Conservation (phyloP, 768 basidiomycete genomes). For the Russula sp. region DNA sequence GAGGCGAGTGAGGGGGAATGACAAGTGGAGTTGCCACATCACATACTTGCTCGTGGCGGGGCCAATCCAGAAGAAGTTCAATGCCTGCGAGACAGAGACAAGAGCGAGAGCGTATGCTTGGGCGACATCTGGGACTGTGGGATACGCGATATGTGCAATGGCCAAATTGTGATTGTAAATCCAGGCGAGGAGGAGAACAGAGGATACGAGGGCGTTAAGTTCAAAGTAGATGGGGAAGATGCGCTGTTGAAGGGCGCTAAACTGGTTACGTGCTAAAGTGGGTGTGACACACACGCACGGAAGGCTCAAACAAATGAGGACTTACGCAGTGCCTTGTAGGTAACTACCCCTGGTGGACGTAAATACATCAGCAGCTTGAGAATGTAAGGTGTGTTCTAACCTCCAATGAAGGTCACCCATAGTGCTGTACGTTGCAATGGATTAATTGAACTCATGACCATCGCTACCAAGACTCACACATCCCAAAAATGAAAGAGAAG, state of each 20-base stretch:
- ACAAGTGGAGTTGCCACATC: background rate
- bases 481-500: constrained; percentile 63
- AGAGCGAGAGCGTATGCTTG: constrained; percentile 54
- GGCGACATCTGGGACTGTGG: constrained; percentile 52
- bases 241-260: constrained; percentile 66
- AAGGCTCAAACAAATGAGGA: constrained; percentile 13
- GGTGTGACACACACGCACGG: background rate
- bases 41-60: constrained; percentile 65
- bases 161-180: constrained; percentile 52
- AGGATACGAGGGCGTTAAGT: constrained; percentile 49
- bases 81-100: constrained; percentile 43
- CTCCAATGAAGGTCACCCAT: constrained; percentile 68
- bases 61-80: constrained; percentile 66
- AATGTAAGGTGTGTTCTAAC: constrained; percentile 26
- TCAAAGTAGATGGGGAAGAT: constrained; percentile 73
- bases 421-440: constrained; percentile 30
- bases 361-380: constrained; percentile 17
- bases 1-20: background rate
- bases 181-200: constrained; percentile 53
- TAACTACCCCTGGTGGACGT: constrained; percentile 46
- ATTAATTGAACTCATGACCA: background rate
- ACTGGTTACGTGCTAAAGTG: constrained; percentile 57
- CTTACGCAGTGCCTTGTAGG: constrained; percentile 54
- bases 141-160: constrained; percentile 40
- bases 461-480: constrained; percentile 44